A percentile compares a stretch with the other conserved stretches of the same genome.
phyloP scores from a whole-genome alignment of 208 protist species.

The Trypanosoma rangeli region DNA sequence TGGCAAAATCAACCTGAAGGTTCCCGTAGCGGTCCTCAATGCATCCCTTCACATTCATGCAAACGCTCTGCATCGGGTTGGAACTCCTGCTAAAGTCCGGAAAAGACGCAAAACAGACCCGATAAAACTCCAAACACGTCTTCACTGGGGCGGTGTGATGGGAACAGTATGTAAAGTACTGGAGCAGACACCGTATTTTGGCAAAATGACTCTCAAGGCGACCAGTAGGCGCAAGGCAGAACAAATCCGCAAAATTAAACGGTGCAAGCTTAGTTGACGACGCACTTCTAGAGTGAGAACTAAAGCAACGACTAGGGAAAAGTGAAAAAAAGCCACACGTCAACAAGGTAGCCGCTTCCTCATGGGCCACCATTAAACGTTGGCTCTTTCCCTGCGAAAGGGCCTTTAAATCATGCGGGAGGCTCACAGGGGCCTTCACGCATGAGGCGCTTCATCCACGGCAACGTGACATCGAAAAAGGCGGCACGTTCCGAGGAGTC shows the following conservation, averaged over 20 bases:
- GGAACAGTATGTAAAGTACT: constrained; percentile 53
- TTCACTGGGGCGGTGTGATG: constrained; percentile 11
- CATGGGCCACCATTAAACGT: constrained; percentile 30
- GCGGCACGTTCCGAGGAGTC: constrained; percentile 20
- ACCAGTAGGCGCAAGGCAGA: constrained; percentile 8
- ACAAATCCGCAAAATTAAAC: constrained; percentile 59
- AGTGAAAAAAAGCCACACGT: constrained; percentile 72
- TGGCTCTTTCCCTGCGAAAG: constrained; percentile 32
- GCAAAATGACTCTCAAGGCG: constrained; percentile 32
- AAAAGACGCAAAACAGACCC: constrained; percentile 36
- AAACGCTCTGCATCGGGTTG: constrained; percentile 27
- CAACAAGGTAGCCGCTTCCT: constrained; percentile 42
- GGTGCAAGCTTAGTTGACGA: constrained; percentile 22
- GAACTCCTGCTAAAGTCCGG: constrained; percentile 41
- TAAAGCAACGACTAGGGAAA: constrained; percentile 40
- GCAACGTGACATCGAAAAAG: constrained; percentile 52
- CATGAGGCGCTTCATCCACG: constrained; percentile 57
- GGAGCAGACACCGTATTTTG: constrained; percentile 60
- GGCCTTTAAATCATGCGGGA: constrained; percentile 31
- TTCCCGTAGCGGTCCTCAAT: constrained; percentile 63
- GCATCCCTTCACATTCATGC: constrained; percentile 22
- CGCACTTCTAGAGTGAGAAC: no score
- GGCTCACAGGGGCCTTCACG: constrained; percentile 27
- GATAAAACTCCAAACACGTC: constrained; percentile 39
- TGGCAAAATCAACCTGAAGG: constrained; percentile 91